These are phyloP conservation scores for Macaranga tanarius DNA, from an alignment of 441 rosid species.

Conservation along the genomic window DNA sequence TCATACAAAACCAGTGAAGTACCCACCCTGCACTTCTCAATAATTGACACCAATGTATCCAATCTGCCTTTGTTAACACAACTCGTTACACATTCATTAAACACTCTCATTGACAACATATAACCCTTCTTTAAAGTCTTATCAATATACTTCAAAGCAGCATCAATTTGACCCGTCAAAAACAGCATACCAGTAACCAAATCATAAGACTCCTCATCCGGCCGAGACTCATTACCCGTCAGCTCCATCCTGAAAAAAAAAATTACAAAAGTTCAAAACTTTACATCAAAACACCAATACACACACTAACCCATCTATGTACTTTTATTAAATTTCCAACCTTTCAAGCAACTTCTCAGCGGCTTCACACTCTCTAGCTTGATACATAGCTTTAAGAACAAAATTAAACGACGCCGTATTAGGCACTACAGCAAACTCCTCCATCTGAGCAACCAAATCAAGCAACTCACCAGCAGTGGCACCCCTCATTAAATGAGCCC, in stretches of 20 bases:
- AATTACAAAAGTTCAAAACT: neutral
- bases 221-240: conserved; percentile 64
- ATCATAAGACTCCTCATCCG: conserved; percentile 80
- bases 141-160: conserved; percentile 69
- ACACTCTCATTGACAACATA: conserved; percentile 41
- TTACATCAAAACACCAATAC: neutral
- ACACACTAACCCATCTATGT: neutral
- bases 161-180: conserved; percentile 41
- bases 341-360: conserved; percentile 73
- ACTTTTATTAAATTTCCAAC: conserved; percentile 38
- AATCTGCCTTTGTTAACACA: conserved; percentile 57
- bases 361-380: conserved; percentile 55
- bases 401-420: conserved; percentile 77
- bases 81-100: conserved; percentile 42
- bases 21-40: conserved; percentile 99
- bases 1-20: conserved; percentile 17
- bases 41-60: conserved; percentile 64
- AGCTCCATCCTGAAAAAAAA: conserved; percentile 68
- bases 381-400: conserved; percentile 75
- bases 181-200: conserved; percentile 67
- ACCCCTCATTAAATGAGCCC: conserved; percentile 76
- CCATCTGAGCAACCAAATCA: conserved; percentile 64
- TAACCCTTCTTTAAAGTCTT: conserved; percentile 55
- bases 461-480: conserved; percentile 56
- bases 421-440: conserved; percentile 55